Evolutionary conservation across 192 early-diverging fungal species (phyloP).

Genomic region (Gigaspora rosea): DNA sequence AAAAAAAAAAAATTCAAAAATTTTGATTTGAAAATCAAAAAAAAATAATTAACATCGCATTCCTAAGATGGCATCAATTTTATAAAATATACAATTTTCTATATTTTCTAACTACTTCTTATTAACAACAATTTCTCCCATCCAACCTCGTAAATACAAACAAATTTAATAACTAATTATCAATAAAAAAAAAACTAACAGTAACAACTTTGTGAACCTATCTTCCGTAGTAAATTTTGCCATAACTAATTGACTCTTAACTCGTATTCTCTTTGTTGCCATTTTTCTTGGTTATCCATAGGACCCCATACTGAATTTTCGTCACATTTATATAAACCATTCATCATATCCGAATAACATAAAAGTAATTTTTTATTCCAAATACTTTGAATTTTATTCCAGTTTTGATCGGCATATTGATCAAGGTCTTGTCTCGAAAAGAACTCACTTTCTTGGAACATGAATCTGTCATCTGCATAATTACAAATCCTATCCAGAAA

Average conservation of each 20-base stretch:
- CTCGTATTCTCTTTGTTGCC: background rate
- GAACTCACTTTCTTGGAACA: background rate
- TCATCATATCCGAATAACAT: conserved; percentile 3
- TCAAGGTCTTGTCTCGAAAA: background rate
- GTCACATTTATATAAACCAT: background rate
- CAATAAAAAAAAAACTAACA: too few species aligned
- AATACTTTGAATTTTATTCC: background rate
- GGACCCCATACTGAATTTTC: background rate
- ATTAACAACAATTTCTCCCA: too few species aligned
- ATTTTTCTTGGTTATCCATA: background rate
- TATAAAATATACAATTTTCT: too few species aligned
- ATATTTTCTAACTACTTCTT: too few species aligned
- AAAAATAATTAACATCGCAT: too few species aligned
- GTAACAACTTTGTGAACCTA: too few species aligned
- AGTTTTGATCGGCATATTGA: conserved; percentile 1
- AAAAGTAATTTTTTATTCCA: conserved; percentile 2
- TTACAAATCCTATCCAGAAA: background rate
- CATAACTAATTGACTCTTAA: background rate
- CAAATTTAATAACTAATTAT: too few species aligned
- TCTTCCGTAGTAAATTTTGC: too few species aligned
- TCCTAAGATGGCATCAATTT: too few species aligned
- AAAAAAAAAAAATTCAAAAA: too few species aligned
- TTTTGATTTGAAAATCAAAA: too few species aligned
- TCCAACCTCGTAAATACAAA: too few species aligned
- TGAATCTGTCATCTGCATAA: background rate